A percentile compares a stretch with the other conserved stretches of the same genome.
Conservation (phyloP, 2,329 filamentous ascomycete genomes). For the Rhynchosporium graminicola region DNA sequence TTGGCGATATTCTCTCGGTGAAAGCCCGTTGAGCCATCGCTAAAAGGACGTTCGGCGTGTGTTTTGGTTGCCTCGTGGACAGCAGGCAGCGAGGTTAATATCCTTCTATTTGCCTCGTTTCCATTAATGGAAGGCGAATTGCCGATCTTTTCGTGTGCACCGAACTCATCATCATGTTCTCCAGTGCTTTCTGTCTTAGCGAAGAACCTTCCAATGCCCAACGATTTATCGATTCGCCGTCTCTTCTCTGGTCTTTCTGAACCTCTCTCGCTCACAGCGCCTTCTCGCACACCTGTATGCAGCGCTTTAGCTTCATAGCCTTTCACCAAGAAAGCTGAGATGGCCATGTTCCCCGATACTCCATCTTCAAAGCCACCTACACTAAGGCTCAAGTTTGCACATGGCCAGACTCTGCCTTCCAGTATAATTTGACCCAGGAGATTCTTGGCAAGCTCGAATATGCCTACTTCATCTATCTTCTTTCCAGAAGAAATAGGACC, state of each 20-base stretch:
- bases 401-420: conserved; percentile 85
- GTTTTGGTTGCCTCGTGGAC: conserved; percentile 39
- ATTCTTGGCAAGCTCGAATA: conserved; percentile 76
- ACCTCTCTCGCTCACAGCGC: conserved; percentile 20
- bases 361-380: conserved; percentile 94
- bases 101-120: conserved; percentile 22
- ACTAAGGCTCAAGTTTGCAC: conserved; percentile 83
- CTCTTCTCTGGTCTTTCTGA: conserved; percentile 39
- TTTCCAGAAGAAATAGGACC: conserved; percentile 76
- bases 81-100: conserved; percentile 22
- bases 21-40: conserved; percentile 33
- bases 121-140: conserved; percentile 25
- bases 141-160: conserved; percentile 31
- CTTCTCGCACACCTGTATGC: conserved; percentile 41
- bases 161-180: conserved; percentile 38
- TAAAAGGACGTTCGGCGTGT: conserved; percentile 26
- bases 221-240: conserved; percentile 33
- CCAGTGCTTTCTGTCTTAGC: conserved; percentile 34
- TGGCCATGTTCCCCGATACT: conserved; percentile 79
- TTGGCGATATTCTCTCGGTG: conserved; percentile 43
- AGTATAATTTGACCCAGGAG: conserved; percentile 75
- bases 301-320: conserved; percentile 63
- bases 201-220: conserved; percentile 39
- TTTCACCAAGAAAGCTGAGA: conserved; percentile 81
- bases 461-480: conserved; percentile 66